phyloP scores from a whole-genome alignment of 2,329 filamentous ascomycete species.

The Pseudocercospora musae region DNA sequence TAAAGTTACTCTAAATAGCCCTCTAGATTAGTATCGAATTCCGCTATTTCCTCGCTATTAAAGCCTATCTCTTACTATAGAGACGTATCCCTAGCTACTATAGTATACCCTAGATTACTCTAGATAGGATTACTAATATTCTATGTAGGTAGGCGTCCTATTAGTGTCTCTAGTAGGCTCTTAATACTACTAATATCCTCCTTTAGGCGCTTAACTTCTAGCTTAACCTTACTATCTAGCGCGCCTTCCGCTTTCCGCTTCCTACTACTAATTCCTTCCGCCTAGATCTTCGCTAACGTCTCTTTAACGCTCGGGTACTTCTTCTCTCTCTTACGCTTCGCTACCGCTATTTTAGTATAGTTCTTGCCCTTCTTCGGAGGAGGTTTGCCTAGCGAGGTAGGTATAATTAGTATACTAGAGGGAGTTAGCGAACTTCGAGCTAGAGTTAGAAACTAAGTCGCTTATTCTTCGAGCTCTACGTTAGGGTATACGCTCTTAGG shows the following conservation, averaged over 20 bases:
- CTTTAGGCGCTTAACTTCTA: background rate
- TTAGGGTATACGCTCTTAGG: background rate
- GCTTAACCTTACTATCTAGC: background rate
- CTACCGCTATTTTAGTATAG: background rate
- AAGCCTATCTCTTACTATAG: background rate
- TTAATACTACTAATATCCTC: background rate
- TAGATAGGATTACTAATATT: background rate
- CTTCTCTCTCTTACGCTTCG: background rate
- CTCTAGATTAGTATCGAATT: background rate
- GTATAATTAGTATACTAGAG: background rate
- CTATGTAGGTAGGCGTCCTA: background rate
- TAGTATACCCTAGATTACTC: background rate
- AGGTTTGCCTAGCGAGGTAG: background rate
- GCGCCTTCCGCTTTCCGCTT: background rate
- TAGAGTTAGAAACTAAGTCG: background rate
- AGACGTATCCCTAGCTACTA: background rate
- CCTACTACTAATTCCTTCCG: background rate
- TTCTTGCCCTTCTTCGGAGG: background rate
- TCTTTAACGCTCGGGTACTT: background rate
- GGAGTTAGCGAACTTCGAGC: background rate
- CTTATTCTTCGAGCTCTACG: background rate
- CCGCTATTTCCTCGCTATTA: background rate
- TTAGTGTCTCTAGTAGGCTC: background rate
- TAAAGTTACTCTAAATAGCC: background rate
- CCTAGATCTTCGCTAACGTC: background rate